Evolutionary conservation across 345 rosid genomes (phyloP).

Genomic region (Linum usitatissimum): DNA sequence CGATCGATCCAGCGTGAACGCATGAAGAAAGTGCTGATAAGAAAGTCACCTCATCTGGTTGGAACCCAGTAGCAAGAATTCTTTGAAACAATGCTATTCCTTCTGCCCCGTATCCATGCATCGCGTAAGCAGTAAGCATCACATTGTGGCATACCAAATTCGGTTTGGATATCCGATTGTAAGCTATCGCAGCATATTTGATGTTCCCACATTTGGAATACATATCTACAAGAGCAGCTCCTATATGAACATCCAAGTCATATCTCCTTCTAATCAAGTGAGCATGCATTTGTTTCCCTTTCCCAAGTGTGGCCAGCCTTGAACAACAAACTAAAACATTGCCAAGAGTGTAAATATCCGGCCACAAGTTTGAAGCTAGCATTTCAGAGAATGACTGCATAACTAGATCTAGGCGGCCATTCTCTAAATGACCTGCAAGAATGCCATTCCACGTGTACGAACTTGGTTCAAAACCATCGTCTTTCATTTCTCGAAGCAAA

Average conservation of each 20-base stretch:
- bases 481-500: constrained; percentile 25
- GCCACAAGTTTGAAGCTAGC: constrained; percentile 10
- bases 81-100: constrained; percentile 15
- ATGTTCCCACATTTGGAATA: constrained; percentile 19
- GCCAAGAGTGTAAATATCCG: constrained; percentile 19
- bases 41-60: constrained; percentile 17
- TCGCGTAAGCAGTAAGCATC: constrained; percentile 22
- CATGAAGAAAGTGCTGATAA: constrained; percentile 19
- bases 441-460: constrained; percentile 21
- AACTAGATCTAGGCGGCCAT: constrained; percentile 13
- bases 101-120: constrained; percentile 19
- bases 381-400: constrained; percentile 14
- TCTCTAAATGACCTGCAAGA: constrained; percentile 20
- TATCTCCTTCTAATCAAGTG: constrained; percentile 11
- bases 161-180: constrained; percentile 16
- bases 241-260: constrained; percentile 15
- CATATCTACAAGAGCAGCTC: constrained; percentile 25
- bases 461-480: constrained; percentile 42
- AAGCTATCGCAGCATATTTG: constrained; percentile 6
- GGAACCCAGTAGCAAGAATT: constrained; percentile 9
- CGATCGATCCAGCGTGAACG: constrained; percentile 17
- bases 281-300: constrained; percentile 22
- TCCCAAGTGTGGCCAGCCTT: constrained; percentile 15
- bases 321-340: constrained; percentile 17
- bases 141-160: constrained; percentile 24